Percentiles rank a stretch among this genome's conserved stretches.
Conservation (phyloP, 768 basidiomycete genomes). For the Dendrothele bispora region DNA sequence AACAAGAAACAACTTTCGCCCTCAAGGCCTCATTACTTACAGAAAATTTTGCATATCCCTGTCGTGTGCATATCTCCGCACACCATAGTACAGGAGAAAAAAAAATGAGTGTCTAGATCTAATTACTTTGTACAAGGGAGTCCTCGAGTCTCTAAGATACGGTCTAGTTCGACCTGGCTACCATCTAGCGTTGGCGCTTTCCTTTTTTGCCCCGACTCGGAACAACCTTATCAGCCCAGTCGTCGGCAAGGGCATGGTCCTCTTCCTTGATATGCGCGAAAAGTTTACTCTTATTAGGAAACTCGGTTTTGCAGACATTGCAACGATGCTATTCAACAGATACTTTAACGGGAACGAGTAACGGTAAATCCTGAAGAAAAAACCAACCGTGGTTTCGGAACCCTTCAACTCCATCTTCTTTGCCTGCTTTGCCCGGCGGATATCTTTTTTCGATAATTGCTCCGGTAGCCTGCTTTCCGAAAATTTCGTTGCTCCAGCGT, state of each 20-base stretch:
- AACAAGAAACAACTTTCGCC: no score
- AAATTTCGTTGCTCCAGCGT: conserved; percentile 22
- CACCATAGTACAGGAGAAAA: no score
- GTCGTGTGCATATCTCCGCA: no score
- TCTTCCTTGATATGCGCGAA: conserved; percentile 71
- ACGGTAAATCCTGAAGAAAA: neutral
- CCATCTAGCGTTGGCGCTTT: conserved; percentile 25
- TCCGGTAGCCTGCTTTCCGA: no score
- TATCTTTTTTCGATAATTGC: conserved; percentile 82
- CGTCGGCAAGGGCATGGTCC: conserved; percentile 63
- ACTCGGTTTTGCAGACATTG: conserved; percentile 65
- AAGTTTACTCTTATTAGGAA: conserved; percentile 69
- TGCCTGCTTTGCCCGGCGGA: conserved; percentile 73
- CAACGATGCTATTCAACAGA: conserved; percentile 44
- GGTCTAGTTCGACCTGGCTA: conserved; percentile 11
- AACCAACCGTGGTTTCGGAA: neutral
- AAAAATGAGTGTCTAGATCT: no score
- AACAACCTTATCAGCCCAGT: conserved; percentile 26
- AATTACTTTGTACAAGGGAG: no score
- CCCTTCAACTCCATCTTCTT: conserved; percentile 52
- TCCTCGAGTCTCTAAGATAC: no score
- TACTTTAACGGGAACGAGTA: conserved; percentile 9
- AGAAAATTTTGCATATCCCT: no score
- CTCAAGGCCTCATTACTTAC: no score
- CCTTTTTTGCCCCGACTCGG: conserved; percentile 35